Evolutionary conservation across 2,329 filamentous ascomycete species (phyloP).

Genomic region (Cercospora sp.): DNA sequence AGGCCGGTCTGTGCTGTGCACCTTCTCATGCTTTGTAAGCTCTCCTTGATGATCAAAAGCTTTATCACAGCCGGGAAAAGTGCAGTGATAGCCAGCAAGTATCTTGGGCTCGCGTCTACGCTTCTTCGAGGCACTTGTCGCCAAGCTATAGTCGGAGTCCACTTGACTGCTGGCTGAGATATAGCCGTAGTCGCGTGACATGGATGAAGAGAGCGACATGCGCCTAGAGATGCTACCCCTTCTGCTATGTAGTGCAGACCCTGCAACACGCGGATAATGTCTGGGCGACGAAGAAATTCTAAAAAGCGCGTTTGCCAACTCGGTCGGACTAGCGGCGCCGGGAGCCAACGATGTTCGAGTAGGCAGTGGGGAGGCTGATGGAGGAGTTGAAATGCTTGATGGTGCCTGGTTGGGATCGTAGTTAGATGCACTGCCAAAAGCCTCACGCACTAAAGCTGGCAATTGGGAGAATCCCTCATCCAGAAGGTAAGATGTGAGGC

Average conservation of each 20-base stretch:
- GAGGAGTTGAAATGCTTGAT: slow-evolving; percentile 2
- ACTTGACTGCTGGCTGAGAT: slow-evolving; percentile 21
- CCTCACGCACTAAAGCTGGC: slow-evolving; percentile 13
- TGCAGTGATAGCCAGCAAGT: slow-evolving; percentile 16
- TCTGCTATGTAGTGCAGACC: slow-evolving; percentile 13
- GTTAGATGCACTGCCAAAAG: slow-evolving; percentile 1
- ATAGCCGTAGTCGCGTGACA: slow-evolving; percentile 19
- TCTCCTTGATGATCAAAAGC: slow-evolving; percentile 20
- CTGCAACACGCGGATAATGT: slow-evolving; percentile 14
- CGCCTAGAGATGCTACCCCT: slow-evolving; percentile 13
- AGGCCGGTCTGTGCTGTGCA: slow-evolving; percentile 15
- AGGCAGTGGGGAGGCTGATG: slow-evolving; percentile 1
- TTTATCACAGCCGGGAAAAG: slow-evolving; percentile 9
- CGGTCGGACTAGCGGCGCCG: slow-evolving; percentile 10
- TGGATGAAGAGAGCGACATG: slow-evolving; percentile 13
- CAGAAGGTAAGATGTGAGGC: slow-evolving; percentile 13
- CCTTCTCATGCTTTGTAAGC: slow-evolving; percentile 18
- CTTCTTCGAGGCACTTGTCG: slow-evolving; percentile 17
- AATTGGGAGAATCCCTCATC: slow-evolving; percentile 12
- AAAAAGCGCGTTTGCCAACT: slow-evolving; percentile 14
- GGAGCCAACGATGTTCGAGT: slow-evolving; percentile 3
- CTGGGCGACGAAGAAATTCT: slow-evolving; percentile 12
- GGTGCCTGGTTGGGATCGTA: slow-evolving; percentile 7
- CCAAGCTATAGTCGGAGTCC: slow-evolving; percentile 20
- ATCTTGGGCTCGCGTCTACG: slow-evolving; percentile 16